Base-by-base conservation (phyloP, 345 rosid species). In the Nasturtium officinale region DNA sequence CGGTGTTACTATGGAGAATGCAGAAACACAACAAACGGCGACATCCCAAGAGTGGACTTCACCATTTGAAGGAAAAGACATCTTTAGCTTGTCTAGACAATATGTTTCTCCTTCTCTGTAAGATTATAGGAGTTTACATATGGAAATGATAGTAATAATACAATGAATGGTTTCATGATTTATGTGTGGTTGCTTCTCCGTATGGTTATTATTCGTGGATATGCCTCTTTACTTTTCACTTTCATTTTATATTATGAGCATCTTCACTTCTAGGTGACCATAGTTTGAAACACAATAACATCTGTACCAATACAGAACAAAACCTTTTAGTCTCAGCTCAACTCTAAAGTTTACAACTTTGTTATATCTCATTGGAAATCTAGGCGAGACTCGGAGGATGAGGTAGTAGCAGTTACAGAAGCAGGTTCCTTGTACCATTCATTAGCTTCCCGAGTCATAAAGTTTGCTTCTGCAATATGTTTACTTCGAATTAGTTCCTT, bases 81-180 rank as follows among this genome's bases (percentile, higher is more conserved):
- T 92, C n/a, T 88, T 92, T 85, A 85, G 89, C 75, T 78, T 92
- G 82, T 88, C 98, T 33, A 90, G 92, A 79, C 89, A 83, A 87
- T 90, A 82, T 82, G 95, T 79, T 69, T 82, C 90, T 84, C 95
- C 96, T 53, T 83, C 91, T 42, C 94, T 85, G 81, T 90, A 75
- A 85, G 87, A 69, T 82, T 69, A 62, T 73, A 50, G 74, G 77
- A 72, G 69, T 66, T 63, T 73, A 52, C 61, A 75, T 65, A 33
- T 56, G 42, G 7, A 73, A 54, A 54, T 30, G 56, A 21, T 58
- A 75, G 75, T 70, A 84, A 83, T 78, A 85, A 86, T 74, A 28
- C 30, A 59, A 66, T 30, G 23, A 57, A 71, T 55, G 83, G 86
- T 86, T 81, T 79, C 86, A 83, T 60, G 78, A 82, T 75, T 84